These are phyloP conservation scores for Hypoxylon intermedium DNA, from an alignment of 495 filamentous ascomycete species.

Conservation along the genomic window DNA sequence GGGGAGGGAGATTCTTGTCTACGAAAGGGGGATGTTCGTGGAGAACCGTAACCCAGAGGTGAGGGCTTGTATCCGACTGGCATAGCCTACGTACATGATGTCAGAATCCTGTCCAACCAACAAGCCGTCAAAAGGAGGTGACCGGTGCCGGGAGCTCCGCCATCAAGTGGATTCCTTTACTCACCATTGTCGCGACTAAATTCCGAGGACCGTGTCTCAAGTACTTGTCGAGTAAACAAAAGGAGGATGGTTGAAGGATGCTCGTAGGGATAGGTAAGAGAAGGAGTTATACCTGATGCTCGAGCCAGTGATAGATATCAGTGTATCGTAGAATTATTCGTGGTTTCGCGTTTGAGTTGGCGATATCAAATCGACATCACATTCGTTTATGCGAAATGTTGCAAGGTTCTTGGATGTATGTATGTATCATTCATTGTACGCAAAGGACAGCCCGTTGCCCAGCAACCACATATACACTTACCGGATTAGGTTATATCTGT, in stretches of 20 bases:
- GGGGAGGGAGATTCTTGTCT: slow-evolving; percentile 66
- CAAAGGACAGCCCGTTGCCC: slow-evolving; percentile 19
- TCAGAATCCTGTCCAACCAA: slow-evolving; percentile 26
- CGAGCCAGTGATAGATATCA: background rate
- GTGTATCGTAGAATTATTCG: background rate
- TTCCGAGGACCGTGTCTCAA: slow-evolving; percentile 23
- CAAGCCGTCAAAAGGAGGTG: slow-evolving; percentile 11
- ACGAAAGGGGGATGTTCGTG: slow-evolving; percentile 77
- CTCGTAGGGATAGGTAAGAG: background rate
- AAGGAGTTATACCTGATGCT: background rate
- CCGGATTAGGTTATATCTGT: slow-evolving; percentile 8
- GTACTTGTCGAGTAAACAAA: slow-evolving; percentile 23
- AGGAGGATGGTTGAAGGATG: background rate
- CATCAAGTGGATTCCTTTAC: slow-evolving; percentile 35
- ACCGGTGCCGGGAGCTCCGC: slow-evolving; percentile 37
- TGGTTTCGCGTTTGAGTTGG: background rate
- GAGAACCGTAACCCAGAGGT: slow-evolving; percentile 71
- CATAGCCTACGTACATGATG: slow-evolving; percentile 51
- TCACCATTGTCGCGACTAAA: slow-evolving; percentile 35
- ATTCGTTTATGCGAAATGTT: background rate
- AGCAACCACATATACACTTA: slow-evolving; percentile 28
- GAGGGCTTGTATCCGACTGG: slow-evolving; percentile 72
- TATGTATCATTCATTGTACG: slow-evolving; percentile 5
- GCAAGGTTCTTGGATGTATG: slow-evolving; percentile 11
- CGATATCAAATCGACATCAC: slow-evolving; percentile 8